Percentiles rank a stretch among this genome's conserved stretches.
Evolutionary conservation across 257 asterid species (phyloP).

Genomic region (Solanum medicagineum): DNA sequence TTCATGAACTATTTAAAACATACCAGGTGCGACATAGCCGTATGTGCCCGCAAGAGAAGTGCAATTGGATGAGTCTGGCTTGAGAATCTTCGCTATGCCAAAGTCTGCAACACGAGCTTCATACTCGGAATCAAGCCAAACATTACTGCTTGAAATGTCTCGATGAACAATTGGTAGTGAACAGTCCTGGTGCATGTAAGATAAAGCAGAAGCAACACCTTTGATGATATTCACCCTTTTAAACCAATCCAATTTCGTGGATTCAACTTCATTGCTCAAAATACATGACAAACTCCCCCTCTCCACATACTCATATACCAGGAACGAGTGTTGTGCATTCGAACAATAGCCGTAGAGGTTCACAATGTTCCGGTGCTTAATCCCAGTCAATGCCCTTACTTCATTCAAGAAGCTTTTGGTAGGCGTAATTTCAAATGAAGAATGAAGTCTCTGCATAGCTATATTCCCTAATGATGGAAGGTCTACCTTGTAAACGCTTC

Average conservation of each 20-base stretch:
- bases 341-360: conserved; percentile 1
- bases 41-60: too few species aligned
- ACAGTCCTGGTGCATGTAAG: neutral
- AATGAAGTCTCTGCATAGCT: neutral
- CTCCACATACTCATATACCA: conserved; percentile 2
- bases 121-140: neutral
- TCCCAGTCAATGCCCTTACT: neutral
- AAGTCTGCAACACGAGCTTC: neutral
- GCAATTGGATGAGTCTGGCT: too few species aligned
- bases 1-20: too few species aligned
- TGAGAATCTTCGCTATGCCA: too few species aligned
- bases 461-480: neutral
- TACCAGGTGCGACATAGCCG: neutral
- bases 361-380: neutral
- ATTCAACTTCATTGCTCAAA: neutral
- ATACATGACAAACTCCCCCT: neutral
- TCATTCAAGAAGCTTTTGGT: neutral
- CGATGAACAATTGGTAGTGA: neutral
- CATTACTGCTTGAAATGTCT: neutral
- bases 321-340: neutral
- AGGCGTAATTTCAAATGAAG: neutral
- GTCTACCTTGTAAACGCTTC: neutral
- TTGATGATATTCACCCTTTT: neutral
- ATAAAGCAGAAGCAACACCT: neutral
- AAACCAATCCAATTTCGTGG: neutral